Evolutionary conservation across 768 basidiomycete genomes (phyloP).

Genomic region (Lactarius indigo): DNA sequence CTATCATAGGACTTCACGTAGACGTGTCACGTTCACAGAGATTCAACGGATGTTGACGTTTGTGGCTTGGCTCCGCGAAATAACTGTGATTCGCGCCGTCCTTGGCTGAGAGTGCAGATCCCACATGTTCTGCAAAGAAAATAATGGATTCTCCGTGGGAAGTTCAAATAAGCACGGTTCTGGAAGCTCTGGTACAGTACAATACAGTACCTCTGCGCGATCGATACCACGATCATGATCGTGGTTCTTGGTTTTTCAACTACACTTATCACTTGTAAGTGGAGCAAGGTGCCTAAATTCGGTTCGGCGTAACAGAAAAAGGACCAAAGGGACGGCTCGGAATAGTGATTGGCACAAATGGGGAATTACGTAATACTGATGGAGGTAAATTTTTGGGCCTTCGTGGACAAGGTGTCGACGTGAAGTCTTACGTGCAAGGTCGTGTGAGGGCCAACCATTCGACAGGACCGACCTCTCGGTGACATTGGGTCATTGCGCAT

Average conservation of each 20-base stretch:
- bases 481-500: neutral
- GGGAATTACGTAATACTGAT: no score
- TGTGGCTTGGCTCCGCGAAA: neutral
- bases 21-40: neutral
- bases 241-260: neutral
- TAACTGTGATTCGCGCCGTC: neutral
- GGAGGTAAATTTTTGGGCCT: no score
- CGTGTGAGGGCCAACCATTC: neutral
- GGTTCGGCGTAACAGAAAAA: neutral
- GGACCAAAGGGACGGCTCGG: neutral
- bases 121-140: no score
- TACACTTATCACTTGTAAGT: neutral
- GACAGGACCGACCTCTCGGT: neutral
- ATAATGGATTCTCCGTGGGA: neutral
- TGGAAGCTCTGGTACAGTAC: neutral
- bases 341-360: neutral
- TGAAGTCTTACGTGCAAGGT: neutral
- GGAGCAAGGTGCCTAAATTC: neutral
- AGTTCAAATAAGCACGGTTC: neutral
- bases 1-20: neutral
- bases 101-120: neutral
- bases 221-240: neutral
- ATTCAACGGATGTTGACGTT: neutral
- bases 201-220: neutral
- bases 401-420: no score